phyloP scores from a whole-genome alignment of 306 rosid species.

The Cercis canadensis region DNA sequence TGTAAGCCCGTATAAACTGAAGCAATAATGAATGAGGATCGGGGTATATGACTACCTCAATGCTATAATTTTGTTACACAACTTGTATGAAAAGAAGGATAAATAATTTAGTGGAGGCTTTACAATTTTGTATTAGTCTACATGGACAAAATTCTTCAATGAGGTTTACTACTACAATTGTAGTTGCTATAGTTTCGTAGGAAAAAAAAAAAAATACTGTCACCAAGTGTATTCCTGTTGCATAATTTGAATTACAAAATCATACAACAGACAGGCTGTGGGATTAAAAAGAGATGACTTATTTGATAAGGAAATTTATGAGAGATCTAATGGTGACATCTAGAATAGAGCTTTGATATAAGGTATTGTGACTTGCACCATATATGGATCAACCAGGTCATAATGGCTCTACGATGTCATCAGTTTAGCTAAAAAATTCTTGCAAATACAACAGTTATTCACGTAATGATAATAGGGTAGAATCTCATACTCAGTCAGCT shows the following conservation, averaged over 20 bases:
- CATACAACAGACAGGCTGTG: constrained; percentile 21
- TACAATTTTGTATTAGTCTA: constrained; percentile 15
- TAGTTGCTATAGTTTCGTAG: constrained; percentile 3
- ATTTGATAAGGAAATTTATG: constrained; percentile 24
- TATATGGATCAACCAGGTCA: not conserved
- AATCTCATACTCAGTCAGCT: constrained; percentile 20
- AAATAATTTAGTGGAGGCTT: too few species aligned
- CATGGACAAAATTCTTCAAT: constrained; percentile 6
- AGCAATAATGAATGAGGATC: too few species aligned
- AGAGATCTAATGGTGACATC: constrained; percentile 6
- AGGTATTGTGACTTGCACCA: constrained; percentile 7
- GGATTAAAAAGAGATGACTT: not conserved
- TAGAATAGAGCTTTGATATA: constrained; percentile 11
- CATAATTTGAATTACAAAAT: constrained; percentile 22
- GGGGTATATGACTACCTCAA: too few species aligned
- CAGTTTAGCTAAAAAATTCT: not conserved
- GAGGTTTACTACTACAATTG: constrained; percentile 18
- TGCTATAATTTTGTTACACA: constrained; percentile 14
- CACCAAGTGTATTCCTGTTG: constrained; percentile 3
- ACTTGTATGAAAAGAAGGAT: not conserved
- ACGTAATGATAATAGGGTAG: constrained; percentile 14
- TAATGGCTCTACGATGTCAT: constrained; percentile 7
- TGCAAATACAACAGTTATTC: constrained; percentile 5
- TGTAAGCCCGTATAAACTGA: constrained; percentile 12
- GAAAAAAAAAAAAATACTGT: constrained; percentile 6